Evolutionary conservation across 2,329 filamentous ascomycete species (phyloP), one percentile per base, ranked within the genome.

Genomic region (Stenocarpella maydis): DNA sequence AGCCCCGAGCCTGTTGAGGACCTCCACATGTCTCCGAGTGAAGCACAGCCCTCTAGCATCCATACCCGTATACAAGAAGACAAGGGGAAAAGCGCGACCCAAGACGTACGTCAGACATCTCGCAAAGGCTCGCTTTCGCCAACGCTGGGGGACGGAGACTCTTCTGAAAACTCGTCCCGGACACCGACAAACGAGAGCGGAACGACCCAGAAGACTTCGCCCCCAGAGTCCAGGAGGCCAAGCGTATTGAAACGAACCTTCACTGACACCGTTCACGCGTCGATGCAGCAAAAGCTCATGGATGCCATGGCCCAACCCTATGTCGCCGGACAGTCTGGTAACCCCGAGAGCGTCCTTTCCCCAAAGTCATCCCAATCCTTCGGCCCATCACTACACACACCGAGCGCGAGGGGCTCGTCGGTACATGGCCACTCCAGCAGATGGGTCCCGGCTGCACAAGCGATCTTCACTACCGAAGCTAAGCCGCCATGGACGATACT

Each of bases 381-480:
- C 68, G 78, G 77, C 10, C 80, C 78, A 45, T 81, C 80, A 21
- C 76, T 79, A 21, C 75, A 80, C 65, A 83, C 85, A 28, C 81
- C 87, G 2, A 81, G 81, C 19, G 78, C 82, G n/a, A 73, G 88
- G 2, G 85, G 84, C 14, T 83, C 91, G 19, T 84, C 87, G 12
- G 87, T 93, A n/a, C 95, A 98, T 79, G 92, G 92, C 10, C 95
- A 98, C 80, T 92, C 93, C 69, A 96, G 93, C 75, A 90, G 96
- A 79, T 97, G 94, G 90, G 91, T 92, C 17, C 94, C 94, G 9
- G 93, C 94, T 50, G 93, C 95, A 6, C 96, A 99, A 79, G 96
- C 96, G 65, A 98, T 99, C 69, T 99, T 99, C 78, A 97, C 95
- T 9, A 99, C 96, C n/a, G 93, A 97, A 79, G 87, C 92, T 17